Conservation (phyloP, 805 yeast species). For the Candida gorgasii region DNA sequence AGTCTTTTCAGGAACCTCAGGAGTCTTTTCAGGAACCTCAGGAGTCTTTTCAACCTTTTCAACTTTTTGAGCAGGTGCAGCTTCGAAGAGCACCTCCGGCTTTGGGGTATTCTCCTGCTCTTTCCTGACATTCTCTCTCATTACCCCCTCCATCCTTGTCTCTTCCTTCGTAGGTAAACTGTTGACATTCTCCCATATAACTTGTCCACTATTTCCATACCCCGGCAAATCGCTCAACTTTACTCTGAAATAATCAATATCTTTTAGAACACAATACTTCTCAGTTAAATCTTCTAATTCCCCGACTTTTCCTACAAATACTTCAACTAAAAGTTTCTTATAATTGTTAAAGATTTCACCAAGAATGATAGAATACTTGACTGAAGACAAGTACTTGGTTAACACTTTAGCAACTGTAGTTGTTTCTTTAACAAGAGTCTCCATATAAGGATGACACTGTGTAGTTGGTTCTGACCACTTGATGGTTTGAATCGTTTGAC, state of each 20-base stretch:
- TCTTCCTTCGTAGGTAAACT: constrained; percentile 53
- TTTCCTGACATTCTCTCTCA: constrained; percentile 40
- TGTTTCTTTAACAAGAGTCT: constrained; percentile 63
- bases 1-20: too few species aligned
- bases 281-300: constrained; percentile 52
- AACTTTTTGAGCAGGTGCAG: background rate
- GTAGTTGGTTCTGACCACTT: constrained; percentile 53
- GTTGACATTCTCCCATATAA: constrained; percentile 61
- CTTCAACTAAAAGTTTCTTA: constrained; percentile 53
- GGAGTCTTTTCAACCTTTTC: background rate
- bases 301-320: constrained; percentile 48
- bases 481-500: constrained; percentile 45
- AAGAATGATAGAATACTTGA: constrained; percentile 46
- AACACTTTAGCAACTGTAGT: constrained; percentile 62
- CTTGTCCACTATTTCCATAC: constrained; percentile 61
- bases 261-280: constrained; percentile 56
- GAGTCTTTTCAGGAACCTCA: constrained; percentile 4
- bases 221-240: constrained; percentile 60
- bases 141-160: constrained; percentile 44
- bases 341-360: constrained; percentile 58
- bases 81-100: constrained; percentile 6
- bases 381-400: constrained; percentile 54
- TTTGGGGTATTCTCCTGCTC: constrained; percentile 13
- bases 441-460: constrained; percentile 65
- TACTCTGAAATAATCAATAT: constrained; percentile 64